Evolutionary conservation across 75 land plant species (phyloP).

Genomic region (Chamaecyparis obtusa): DNA sequence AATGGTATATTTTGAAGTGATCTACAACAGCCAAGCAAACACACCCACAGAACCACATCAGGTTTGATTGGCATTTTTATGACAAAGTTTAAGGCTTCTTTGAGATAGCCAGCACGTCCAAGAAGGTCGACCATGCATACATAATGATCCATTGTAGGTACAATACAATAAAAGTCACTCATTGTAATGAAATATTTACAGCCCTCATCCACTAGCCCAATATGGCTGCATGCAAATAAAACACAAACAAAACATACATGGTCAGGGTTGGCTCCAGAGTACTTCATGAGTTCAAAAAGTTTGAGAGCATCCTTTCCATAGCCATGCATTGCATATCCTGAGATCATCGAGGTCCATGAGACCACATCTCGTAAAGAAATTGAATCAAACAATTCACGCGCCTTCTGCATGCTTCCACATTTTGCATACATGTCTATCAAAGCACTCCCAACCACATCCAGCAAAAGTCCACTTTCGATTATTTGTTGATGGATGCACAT

Average conservation of each 20-base stretch:
- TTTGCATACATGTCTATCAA: conserved; percentile 64
- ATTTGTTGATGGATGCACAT: conserved; percentile 11
- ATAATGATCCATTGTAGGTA: conserved; percentile 19
- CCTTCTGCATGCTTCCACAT: conserved; percentile 59
- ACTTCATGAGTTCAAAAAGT: conserved; percentile 47
- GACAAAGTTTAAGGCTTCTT: conserved; percentile 16
- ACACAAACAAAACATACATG: conserved; percentile 1
- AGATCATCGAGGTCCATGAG: conserved; percentile 62
- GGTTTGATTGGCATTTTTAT: conserved; percentile 10
- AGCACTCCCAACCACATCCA: background rate
- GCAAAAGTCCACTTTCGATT: background rate
- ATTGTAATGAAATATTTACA: conserved; percentile 2
- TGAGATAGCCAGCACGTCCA: conserved; percentile 16
- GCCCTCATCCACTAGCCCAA: background rate
- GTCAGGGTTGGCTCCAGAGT: background rate
- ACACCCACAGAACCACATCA: background rate
- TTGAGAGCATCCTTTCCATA: conserved; percentile 43
- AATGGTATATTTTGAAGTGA: background rate
- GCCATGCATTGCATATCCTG: conserved; percentile 49
- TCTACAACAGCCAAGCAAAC: conserved; percentile 14
- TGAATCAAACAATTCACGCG: conserved; percentile 25
- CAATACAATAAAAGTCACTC: conserved; percentile 11
- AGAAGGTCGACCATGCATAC: conserved; percentile 22
- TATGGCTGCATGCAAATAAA: conserved; percentile 17
- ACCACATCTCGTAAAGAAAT: conserved; percentile 34